These are phyloP conservation scores for Albatrellus sp. DNA, from an alignment of 1,284 basidiomycete species.

Conservation along the genomic window DNA sequence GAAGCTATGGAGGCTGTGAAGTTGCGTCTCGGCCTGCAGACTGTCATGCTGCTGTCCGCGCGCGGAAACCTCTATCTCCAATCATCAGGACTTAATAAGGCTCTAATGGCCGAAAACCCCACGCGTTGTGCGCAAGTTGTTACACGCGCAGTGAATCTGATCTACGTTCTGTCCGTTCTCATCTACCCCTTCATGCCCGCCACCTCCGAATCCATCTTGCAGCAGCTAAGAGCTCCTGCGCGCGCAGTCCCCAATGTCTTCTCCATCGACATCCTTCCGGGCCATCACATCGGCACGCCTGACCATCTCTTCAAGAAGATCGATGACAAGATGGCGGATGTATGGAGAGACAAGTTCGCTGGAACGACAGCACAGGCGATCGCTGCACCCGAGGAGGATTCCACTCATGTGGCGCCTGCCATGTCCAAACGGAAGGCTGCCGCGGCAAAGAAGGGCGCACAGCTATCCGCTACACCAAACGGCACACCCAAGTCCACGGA, in stretches of 20 bases:
- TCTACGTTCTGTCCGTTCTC: slow-evolving; percentile 81
- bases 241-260: slow-evolving; percentile 61
- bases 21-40: slow-evolving; percentile 77
- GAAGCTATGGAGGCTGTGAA: slow-evolving; percentile 89
- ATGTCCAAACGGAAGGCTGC: slow-evolving; percentile 44
- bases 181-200: slow-evolving; percentile 96
- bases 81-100: slow-evolving; percentile 84
- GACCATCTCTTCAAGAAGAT: slow-evolving; percentile 92
- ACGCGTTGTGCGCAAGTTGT: slow-evolving; percentile 85
- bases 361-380: slow-evolving; percentile 22
- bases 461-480: slow-evolving; percentile 25
- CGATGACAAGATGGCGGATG: slow-evolving; percentile 81
- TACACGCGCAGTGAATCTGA: slow-evolving; percentile 84
- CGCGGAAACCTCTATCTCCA: slow-evolving; percentile 95
- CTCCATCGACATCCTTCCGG: slow-evolving; percentile 75
- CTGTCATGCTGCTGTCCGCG: slow-evolving; percentile 82
- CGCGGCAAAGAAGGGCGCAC: slow-evolving; percentile 18
- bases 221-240: slow-evolving; percentile 84
- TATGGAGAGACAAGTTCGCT: slow-evolving; percentile 73
- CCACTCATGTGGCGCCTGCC: slow-evolving; percentile 26
- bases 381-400: slow-evolving; percentile 23
- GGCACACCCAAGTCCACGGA: slow-evolving; percentile 51
- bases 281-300: slow-evolving; percentile 80
- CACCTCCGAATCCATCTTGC: slow-evolving; percentile 72
- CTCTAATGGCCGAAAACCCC: slow-evolving; percentile 73